These are phyloP conservation scores for Stephanodiscus triporus DNA, from an alignment of 108 stramenopile genomes.

Conservation along the genomic window DNA sequence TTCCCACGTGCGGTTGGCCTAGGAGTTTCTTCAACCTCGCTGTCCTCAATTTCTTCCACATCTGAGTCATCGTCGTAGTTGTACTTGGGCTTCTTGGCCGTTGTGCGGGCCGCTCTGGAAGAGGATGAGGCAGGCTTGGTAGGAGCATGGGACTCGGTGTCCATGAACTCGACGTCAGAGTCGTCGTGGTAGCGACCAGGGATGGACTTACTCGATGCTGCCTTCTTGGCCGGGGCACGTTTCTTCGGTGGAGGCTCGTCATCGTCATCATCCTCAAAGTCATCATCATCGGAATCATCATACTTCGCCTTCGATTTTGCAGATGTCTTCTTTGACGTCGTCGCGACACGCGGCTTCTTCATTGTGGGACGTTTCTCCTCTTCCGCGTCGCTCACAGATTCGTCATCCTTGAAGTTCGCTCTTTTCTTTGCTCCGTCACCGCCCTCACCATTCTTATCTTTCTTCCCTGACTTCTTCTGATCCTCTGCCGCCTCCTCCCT, in stretches of 20 bases:
- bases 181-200: constrained; percentile 26
- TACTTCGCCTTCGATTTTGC: constrained; percentile 12
- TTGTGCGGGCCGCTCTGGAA: constrained; percentile 20
- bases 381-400: constrained; percentile 29
- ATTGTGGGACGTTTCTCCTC: constrained; percentile 8
- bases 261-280: constrained; percentile 27
- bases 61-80: constrained; percentile 35
- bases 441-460: neutral
- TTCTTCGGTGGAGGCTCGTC: constrained; percentile 34
- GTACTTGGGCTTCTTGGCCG: constrained; percentile 42
- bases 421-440: constrained; percentile 19
- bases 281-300: constrained; percentile 31
- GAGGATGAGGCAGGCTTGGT: constrained; percentile 16
- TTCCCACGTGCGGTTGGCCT: constrained; percentile 5
- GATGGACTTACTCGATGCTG: constrained; percentile 15
- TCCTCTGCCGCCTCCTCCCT: constrained; percentile 26
- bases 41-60: constrained; percentile 17
- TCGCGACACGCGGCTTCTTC: constrained; percentile 18
- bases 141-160: constrained; percentile 11
- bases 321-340: constrained; percentile 26
- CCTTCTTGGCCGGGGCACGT: constrained; percentile 15
- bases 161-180: constrained; percentile 34
- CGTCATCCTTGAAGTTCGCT: constrained; percentile 13
- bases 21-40: constrained; percentile 12
- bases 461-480: constrained; percentile 31